Evolutionary conservation across 2,329 filamentous ascomycete genomes (phyloP), one percentile per base, ranked within the genome.

Genomic region (Helotiales sp.): DNA sequence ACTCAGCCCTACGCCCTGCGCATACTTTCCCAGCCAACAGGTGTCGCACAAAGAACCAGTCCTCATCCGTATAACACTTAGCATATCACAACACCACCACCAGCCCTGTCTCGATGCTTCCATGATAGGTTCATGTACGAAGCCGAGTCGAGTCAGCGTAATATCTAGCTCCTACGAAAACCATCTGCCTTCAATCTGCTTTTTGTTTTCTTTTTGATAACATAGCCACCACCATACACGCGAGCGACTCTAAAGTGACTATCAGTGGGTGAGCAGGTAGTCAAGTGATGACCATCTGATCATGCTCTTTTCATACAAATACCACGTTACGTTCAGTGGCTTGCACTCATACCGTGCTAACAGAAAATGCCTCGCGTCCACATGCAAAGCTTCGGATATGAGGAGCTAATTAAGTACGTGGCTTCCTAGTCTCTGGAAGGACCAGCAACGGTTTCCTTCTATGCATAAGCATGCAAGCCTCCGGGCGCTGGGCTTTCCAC

Each of bases 61-160:
- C n/a, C n/a, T n/a, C n/a, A n/a, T n/a, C n/a, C n/a, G n/a, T n/a
- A n/a, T n/a, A n/a, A n/a, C n/a, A n/a, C n/a, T n/a, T n/a, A n/a
- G n/a, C n/a, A n/a, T n/a, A n/a, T n/a, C n/a, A n/a, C n/a, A n/a
- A n/a, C n/a, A n/a, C n/a, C n/a, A n/a, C n/a, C 12, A 15, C 15
- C 27, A 48, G 25, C 27, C 29, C 19, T 10, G 25, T 12, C 30
- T 48, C 46, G 46, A 27, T 15, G 6, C 15, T 27, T 30, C 25
- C 46, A 27, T 48, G 46, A 48, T 48, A 48, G 46, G 46, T 24
- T 22, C 7, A 12, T 22, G n/a, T 48, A 48, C 46, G 46, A 48
- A 31, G 15, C 17, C 25, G 15, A 19, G 25, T 48, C 46, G 46
- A 27, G 46, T 48, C 46, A 48, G 30, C 46, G 31, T 15, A 17